Evolutionary conservation across 768 basidiomycete genomes (phyloP).

Genomic region (Tulasnella calospora): DNA sequence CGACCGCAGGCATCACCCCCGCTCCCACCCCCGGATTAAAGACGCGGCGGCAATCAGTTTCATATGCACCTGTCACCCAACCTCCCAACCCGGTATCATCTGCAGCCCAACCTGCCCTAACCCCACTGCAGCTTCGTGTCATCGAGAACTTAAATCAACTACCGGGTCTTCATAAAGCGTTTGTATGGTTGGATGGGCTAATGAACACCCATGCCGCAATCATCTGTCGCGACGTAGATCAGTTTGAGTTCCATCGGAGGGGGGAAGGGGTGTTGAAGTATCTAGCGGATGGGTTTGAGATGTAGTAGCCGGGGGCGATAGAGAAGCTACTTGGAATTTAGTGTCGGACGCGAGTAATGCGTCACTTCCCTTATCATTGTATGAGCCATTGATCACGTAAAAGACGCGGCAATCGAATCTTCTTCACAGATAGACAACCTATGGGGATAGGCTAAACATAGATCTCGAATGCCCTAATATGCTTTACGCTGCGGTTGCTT

Average conservation of each 20-base stretch:
- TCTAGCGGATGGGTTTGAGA: constrained; percentile 58
- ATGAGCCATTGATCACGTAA: too few species aligned
- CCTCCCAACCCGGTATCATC: background rate
- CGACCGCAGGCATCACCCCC: constrained; percentile 24
- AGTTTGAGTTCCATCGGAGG: constrained; percentile 51
- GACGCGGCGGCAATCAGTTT: background rate
- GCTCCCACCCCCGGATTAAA: background rate
- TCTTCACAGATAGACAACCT: too few species aligned
- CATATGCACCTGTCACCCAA: background rate
- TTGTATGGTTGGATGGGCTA: constrained; percentile 58
- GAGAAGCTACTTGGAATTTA: too few species aligned
- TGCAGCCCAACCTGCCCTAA: constrained; percentile 40
- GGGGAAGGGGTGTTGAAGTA: constrained; percentile 67
- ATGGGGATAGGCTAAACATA: too few species aligned
- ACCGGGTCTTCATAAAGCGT: constrained; percentile 62
- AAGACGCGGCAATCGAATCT: too few species aligned
- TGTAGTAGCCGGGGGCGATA: background rate
- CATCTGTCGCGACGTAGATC: constrained; percentile 60
- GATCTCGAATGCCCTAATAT: too few species aligned
- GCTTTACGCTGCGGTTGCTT: too few species aligned
- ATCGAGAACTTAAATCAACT: constrained; percentile 60
- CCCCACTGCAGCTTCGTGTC: constrained; percentile 53
- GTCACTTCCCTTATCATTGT: too few species aligned
- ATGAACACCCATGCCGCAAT: constrained; percentile 68
- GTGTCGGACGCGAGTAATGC: too few species aligned